Evolutionary conservation across 768 basidiomycete genomes (phyloP), one percentile per base, ranked within the genome.

Genomic region (Rhodotorula taiwanensis): DNA sequence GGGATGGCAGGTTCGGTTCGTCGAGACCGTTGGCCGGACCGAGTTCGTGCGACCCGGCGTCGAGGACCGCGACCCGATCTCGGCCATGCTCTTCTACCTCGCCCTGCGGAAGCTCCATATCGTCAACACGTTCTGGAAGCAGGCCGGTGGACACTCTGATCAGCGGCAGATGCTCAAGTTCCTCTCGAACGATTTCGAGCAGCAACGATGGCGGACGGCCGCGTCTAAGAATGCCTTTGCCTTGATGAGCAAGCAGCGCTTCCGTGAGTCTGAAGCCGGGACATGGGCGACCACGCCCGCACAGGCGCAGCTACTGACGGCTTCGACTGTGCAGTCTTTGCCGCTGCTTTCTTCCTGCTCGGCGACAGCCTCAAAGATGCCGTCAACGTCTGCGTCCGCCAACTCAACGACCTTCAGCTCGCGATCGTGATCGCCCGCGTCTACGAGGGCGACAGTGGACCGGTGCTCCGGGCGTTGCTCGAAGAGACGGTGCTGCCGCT

Each of bases 191-290:
- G 86, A 99, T 75, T 99, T 99, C 69, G 80, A 81, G 4, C 79
- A 86, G 59, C 78, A 84, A 1, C 82, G 89, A 30, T 97, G 93
- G 93, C 84, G 83, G 63, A 90, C 88, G 14, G 93, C 92, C 0
- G 95, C 95, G 3, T 77, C 89, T 61, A 99, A 99, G 79, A 99
- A 99, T 74, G 95, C 95, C 13, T 99, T 86, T 76, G 89, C 90
- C 0, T 77, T 99, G 47, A 75, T 99, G 61, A 81, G 87, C 72
- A 98, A 94, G 78, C 88, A 86, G 62, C 83, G 95, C 33, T 97
- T 88, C 73, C 90, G 94, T 93, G 52, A 47, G 86, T 77, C n/a
- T n/a, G n/a, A n/a, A n/a, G n/a, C n/a, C n/a, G n/a, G n/a, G n/a
- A n/a, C n/a, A n/a, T n/a, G n/a, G n/a, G n/a, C n/a, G n/a, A n/a